Conservation (phyloP, 345 rosid species). For the Atalantia buxifolia region DNA sequence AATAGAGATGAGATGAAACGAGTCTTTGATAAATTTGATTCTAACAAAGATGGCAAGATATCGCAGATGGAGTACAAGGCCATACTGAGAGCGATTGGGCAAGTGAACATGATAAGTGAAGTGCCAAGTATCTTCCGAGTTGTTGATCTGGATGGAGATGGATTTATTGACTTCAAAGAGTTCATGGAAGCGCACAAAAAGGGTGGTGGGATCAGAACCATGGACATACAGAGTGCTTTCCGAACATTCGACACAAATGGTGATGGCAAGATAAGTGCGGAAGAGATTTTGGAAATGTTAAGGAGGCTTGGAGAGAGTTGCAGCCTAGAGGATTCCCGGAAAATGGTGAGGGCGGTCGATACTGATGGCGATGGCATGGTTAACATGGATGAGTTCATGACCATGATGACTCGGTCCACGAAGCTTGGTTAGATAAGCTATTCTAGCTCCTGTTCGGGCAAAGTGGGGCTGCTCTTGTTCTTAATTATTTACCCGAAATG, state of each 20-base stretch:
- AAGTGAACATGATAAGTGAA: conserved; percentile 38
- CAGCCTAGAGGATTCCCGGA: conserved; percentile 63
- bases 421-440: conserved; percentile 5
- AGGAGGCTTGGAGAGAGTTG: conserved; percentile 80
- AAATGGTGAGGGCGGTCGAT: conserved; percentile 81
- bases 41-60: conserved; percentile 79
- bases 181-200: conserved; percentile 61
- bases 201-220: conserved; percentile 54
- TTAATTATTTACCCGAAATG: neutral
- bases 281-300: conserved; percentile 61
- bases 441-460: neutral
- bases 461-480: neutral
- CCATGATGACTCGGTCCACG: conserved; percentile 63
- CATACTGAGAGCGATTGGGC: conserved; percentile 59
- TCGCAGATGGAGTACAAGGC: conserved; percentile 78
- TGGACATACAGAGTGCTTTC: conserved; percentile 63
- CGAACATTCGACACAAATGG: conserved; percentile 59
- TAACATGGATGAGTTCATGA: conserved; percentile 76
- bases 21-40: conserved; percentile 71
- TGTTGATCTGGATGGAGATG: conserved; percentile 77
- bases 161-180: conserved; percentile 79
- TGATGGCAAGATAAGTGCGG: conserved; percentile 83
- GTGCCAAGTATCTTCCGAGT: conserved; percentile 61
- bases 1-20: conserved; percentile 53
- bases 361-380: conserved; percentile 69